Conservation (phyloP, 257 asterid species). For the Eustoma russellianum region DNA sequence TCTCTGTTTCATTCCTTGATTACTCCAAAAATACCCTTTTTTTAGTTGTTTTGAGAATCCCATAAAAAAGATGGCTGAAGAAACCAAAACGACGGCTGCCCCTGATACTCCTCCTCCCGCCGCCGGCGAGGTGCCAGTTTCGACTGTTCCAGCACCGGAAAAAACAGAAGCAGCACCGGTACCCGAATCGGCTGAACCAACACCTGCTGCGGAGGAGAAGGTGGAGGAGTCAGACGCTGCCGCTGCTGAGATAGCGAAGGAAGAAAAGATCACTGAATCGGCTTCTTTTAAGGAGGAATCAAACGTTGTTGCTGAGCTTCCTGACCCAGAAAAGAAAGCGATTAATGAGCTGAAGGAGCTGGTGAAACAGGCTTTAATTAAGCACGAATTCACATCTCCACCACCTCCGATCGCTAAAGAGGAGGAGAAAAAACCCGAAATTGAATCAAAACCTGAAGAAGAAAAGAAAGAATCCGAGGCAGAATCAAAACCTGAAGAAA, state of each 20-base stretch:
- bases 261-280: constrained; percentile 45
- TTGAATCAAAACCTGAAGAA: constrained; percentile 9
- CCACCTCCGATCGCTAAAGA: constrained; percentile 43
- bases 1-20: too few relatives aligned
- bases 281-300: constrained; percentile 83
- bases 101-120: constrained; percentile 14
- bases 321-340: constrained; percentile 84
- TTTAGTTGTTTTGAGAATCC: too few relatives aligned
- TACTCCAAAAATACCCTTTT: too few relatives aligned
- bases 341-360: constrained; percentile 67
- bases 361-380: constrained; percentile 65
- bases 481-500: constrained; percentile 11
- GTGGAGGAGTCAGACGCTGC: constrained; percentile 9
- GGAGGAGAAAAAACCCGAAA: constrained; percentile 26
- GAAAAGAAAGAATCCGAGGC: constrained; percentile 3
- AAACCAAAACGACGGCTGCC: constrained; percentile 50
- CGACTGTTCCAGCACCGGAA: too few relatives aligned
- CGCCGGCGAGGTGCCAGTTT: not conserved
- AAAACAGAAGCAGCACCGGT: not conserved
- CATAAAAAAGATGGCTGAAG: constrained; percentile 55
- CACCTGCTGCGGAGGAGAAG: constrained; percentile 15
- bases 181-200: constrained; percentile 11
- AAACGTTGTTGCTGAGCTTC: constrained; percentile 79
- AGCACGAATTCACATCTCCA: constrained; percentile 75
- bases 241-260: constrained; percentile 10